Evolutionary conservation across 352 stramenopile species (phyloP), one percentile per base, ranked within the genome.

Genomic region (Phytophthora pseudosyringae): DNA sequence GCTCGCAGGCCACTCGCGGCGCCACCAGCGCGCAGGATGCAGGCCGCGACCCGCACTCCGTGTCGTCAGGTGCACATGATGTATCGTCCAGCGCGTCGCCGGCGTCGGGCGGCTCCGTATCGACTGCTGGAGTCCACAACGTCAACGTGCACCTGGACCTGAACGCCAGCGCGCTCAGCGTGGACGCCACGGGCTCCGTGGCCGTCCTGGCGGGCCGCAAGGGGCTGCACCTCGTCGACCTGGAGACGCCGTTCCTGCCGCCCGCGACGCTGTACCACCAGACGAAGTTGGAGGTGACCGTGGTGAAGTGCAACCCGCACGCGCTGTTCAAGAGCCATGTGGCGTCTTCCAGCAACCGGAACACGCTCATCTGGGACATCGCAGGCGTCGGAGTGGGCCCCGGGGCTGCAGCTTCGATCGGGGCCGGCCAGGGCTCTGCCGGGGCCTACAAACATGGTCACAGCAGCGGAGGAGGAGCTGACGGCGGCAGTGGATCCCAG

Each of bases 321-420:
- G 71, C 73, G 32, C 65, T 80, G n/a, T 88, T 83, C 66, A 80
- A 81, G 59, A 75, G 68, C 58, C 72, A 83, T 62, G 84, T 94
- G 26, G 85, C 86, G 5, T 92, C 87, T 12, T 92, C 87, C 36
- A 91, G 83, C 40, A 91, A 94, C 69, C 76, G 87, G 41, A 89
- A 91, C 59, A 91, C 84, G 36, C 78, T 95, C 41, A 82, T 95
- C 33, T 95, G 87, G 87, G 76, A 93, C 58, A 78, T 95, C 39
- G 38, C 59, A 50, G 33, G 67, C 48, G 31, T 50, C 3, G 21
- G 67, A 50, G 62, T 71, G 31, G 58, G 40, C 0, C 58, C 64
- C 4, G 54, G 45, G 21, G 35, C 54, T 32, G 63, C 39, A 4
- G 47, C 56, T n/a, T 68, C 60, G 25, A 67, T 78, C 28, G 69